Percentiles rank a stretch among this genome's conserved stretches.
These are phyloP conservation scores for Sporothrix phasma DNA, from an alignment of 2,329 filamentous ascomycete species.

Conservation along the genomic window DNA sequence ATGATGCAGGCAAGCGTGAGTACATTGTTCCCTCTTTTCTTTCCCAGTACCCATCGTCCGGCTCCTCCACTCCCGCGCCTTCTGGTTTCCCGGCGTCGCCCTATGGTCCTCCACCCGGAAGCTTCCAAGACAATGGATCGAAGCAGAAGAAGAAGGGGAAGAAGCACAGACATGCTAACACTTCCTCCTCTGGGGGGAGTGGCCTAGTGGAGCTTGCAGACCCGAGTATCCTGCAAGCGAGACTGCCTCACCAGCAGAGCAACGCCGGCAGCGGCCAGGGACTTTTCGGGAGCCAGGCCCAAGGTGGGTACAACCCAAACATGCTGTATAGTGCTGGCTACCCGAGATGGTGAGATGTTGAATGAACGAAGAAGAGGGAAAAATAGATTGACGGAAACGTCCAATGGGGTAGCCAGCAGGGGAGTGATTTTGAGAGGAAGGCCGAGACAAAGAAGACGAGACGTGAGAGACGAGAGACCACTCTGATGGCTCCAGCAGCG, in stretches of 20 bases:
- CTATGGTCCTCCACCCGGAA: conserved; percentile 78
- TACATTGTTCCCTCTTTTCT: conserved; percentile 81
- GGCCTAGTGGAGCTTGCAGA: conserved; percentile 99
- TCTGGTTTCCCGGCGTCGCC: conserved; percentile 84
- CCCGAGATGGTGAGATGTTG: conserved; percentile 52
- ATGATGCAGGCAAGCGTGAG: conserved; percentile 95
- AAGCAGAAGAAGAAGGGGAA: conserved; percentile 99
- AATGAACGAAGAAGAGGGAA: conserved; percentile 8
- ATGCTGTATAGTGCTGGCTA: conserved; percentile 74
- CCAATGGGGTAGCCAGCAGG: background rate
- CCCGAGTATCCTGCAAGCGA: conserved; percentile 98
- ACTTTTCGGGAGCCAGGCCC: conserved; percentile 75
- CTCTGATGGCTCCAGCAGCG: conserved; percentile 9
- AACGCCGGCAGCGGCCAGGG: conserved; percentile 79
- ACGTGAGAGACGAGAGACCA: conserved; percentile 9
- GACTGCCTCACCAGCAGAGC: conserved; percentile 78
- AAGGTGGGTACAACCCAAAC: conserved; percentile 90
- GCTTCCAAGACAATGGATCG: conserved; percentile 82
- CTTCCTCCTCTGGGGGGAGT: conserved; percentile 99
- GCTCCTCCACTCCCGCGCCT: conserved; percentile 75
- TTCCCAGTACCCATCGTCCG: conserved; percentile 68
- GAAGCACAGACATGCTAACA: conserved; percentile 99
- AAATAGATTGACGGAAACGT: background rate
- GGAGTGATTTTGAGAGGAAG: conserved; percentile 7
- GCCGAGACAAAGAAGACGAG: conserved; percentile 1